phyloP scores from a whole-genome alignment of 2,329 filamentous ascomycete species.

The Orbilia blumenaviensis region DNA sequence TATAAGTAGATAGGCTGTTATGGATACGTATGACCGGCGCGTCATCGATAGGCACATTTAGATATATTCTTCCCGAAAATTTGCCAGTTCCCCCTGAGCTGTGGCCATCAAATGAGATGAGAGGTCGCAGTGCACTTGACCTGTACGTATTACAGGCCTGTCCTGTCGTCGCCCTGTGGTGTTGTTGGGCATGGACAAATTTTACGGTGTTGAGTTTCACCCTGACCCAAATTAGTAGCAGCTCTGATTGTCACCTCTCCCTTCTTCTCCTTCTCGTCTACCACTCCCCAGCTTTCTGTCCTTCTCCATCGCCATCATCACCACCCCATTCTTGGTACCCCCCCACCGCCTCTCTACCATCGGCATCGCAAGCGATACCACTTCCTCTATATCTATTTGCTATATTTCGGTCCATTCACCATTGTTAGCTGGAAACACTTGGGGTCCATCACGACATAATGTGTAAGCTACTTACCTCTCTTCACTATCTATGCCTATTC shows the following conservation, averaged over 20 bases:
- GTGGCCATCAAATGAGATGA: no score
- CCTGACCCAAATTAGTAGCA: constrained; percentile 52
- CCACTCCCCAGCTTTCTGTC: constrained; percentile 28
- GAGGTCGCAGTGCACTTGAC: no score
- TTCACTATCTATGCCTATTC: neutral
- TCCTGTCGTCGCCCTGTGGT: neutral
- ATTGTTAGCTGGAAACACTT: constrained; percentile 33
- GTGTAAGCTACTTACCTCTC: constrained; percentile 45
- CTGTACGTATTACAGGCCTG: no score
- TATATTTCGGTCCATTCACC: constrained; percentile 3
- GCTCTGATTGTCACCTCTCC: constrained; percentile 3
- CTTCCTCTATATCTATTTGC: constrained; percentile 16
- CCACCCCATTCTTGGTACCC: constrained; percentile 25
- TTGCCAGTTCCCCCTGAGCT: no score
- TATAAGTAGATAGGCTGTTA: no score
- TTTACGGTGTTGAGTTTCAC: constrained; percentile 39
- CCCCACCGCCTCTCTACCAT: constrained; percentile 13
- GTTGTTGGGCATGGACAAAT: constrained; percentile 15
- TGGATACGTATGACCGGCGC: no score
- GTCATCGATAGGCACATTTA: no score
- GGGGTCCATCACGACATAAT: constrained; percentile 47
- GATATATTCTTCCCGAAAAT: no score
- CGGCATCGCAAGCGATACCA: constrained; percentile 43
- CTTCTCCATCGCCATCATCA: constrained; percentile 33
- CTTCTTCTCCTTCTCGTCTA: constrained; percentile 27